These are phyloP conservation scores for Saksenaea oblongispora DNA, from an alignment of 371 early-diverging fungal genomes.

Conservation along the genomic window DNA sequence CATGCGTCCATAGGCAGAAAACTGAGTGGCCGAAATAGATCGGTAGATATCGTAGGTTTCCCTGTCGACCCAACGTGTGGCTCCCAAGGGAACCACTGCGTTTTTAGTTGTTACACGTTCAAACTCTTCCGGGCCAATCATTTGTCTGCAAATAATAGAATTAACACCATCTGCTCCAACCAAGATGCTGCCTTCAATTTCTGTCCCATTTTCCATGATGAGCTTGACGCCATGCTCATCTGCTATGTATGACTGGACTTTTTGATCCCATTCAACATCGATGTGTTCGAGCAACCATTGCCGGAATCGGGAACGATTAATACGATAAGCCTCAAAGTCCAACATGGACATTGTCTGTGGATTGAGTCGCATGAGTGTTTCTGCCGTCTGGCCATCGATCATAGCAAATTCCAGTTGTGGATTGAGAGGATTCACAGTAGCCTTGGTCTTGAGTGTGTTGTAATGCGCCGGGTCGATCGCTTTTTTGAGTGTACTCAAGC, in stretches of 20 bases:
- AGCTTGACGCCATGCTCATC: not conserved
- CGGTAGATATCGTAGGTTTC: not conserved
- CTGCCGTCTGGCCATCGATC: not conserved
- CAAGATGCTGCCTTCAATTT: not conserved
- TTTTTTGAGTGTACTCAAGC: constrained; percentile 1
- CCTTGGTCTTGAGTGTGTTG: not conserved
- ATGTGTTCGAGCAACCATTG: not conserved
- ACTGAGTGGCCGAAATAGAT: not conserved
- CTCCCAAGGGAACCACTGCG: constrained; percentile 9
- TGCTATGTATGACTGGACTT: not conserved
- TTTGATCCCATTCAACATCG: not conserved
- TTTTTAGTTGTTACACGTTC: constrained; percentile 6
- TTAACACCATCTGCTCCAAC: constrained; percentile 1
- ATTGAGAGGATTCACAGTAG: constrained; percentile 18
- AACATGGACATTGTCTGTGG: not conserved
- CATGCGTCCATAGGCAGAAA: not conserved
- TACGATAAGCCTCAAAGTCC: not conserved
- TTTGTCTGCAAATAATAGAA: not conserved
- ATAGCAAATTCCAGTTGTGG: constrained; percentile 7
- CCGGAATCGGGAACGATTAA: not conserved
- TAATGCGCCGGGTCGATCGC: not conserved
- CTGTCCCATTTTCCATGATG: not conserved
- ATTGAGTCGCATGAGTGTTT: not conserved
- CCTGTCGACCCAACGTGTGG: constrained; percentile 4
- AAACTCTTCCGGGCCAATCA: constrained; percentile 16